Conservation (phyloP, 805 yeast species). For the Candida pini region DNA sequence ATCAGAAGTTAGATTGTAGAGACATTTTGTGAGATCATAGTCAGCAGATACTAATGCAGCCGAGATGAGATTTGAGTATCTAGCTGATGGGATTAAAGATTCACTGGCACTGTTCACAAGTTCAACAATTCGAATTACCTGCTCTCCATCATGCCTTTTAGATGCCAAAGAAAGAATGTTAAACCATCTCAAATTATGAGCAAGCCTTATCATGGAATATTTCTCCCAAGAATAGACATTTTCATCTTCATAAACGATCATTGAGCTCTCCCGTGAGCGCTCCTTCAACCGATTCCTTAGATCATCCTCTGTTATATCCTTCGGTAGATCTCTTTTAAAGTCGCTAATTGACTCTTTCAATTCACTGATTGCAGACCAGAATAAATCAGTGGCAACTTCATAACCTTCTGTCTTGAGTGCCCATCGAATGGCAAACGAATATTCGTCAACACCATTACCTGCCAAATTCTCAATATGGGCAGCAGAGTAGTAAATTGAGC, state of each 20-base stretch:
- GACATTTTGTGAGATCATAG: constrained; percentile 1
- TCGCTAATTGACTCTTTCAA: neutral
- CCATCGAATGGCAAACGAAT: constrained; percentile 15
- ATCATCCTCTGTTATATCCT: neutral
- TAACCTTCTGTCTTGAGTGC: constrained; percentile 15
- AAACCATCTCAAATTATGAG: neutral
- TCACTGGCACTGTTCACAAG: constrained; percentile 1
- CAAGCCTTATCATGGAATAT: neutral
- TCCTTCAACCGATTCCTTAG: neutral
- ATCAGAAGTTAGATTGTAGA: constrained; percentile 3
- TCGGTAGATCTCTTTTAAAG: neutral
- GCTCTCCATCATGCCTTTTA: constrained; percentile 17
- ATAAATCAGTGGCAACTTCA: constrained; percentile 18
- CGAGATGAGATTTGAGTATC: constrained; percentile 10
- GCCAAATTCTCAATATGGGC: constrained; percentile 9
- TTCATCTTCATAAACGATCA: neutral
- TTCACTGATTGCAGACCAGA: constrained; percentile 9
- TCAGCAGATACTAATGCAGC: constrained; percentile 7
- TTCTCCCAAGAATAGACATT: neutral
- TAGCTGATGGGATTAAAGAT: constrained; percentile 1
- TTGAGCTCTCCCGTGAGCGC: neutral
- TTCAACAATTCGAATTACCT: constrained; percentile 8
- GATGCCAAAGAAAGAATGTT: constrained; percentile 15
- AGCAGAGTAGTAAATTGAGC: constrained; percentile 4
- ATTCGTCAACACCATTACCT: constrained; percentile 3